Evolutionary conservation across 768 basidiomycete species (phyloP).

Genomic region (Astraeus odoratus): DNA sequence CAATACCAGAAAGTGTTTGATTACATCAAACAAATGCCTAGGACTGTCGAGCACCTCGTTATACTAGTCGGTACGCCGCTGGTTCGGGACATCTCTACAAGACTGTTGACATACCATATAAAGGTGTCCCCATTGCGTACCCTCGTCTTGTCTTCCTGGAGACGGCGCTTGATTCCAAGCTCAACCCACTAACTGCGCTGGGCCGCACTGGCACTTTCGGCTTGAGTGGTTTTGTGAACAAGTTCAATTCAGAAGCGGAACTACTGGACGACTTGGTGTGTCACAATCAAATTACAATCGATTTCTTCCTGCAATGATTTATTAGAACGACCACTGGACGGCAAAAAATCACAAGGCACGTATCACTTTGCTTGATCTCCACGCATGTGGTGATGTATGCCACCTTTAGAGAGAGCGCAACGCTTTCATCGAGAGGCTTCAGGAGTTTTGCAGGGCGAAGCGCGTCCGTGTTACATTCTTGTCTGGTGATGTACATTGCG

Average conservation of each 20-base stretch:
- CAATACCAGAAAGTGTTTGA: conserved; percentile 74
- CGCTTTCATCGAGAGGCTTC: conserved; percentile 74
- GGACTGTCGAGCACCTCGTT: conserved; percentile 71
- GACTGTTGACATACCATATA: background rate
- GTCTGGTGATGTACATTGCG: conserved; percentile 91
- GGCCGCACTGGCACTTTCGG: conserved; percentile 62
- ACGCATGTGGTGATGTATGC: background rate
- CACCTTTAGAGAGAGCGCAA: conserved; percentile 77
- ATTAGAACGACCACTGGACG: conserved; percentile 89
- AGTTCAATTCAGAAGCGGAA: conserved; percentile 90
- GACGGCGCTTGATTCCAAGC: conserved; percentile 65
- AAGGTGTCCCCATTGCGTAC: conserved; percentile 81
- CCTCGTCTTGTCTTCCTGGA: conserved; percentile 92
- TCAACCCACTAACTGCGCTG: conserved; percentile 78
- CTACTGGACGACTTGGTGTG: conserved; percentile 84
- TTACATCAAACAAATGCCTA: conserved; percentile 53
- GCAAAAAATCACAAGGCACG: conserved; percentile 67
- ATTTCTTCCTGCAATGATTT: conserved; percentile 42
- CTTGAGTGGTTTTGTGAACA: conserved; percentile 76
- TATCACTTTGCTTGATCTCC: background rate
- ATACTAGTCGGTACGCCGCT: conserved; percentile 60
- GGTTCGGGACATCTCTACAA: background rate
- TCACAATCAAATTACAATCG: background rate
- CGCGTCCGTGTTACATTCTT: conserved; percentile 76
- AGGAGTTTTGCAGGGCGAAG: conserved; percentile 58